Evolutionary conservation across 2,329 filamentous ascomycete species (phyloP), one percentile per base, ranked within the genome.

Genomic region (Juglanconis sp.): DNA sequence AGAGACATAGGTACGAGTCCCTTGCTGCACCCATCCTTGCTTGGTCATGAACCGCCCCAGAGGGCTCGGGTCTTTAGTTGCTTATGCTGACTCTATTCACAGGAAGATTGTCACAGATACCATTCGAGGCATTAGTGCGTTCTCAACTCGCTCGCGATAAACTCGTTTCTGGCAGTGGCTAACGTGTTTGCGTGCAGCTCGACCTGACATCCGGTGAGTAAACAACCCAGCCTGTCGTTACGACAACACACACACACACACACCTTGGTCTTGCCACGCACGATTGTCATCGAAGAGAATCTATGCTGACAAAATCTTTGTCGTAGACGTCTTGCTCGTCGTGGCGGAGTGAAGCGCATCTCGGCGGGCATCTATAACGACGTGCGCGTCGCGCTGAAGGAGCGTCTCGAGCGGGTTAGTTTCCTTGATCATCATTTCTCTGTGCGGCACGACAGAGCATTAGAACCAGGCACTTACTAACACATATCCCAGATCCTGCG

Each of bases 291-390:
- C 53, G 6, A 17, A n/a, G 42, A 36, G n/a, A n/a, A 34, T 36
- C 10, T 13, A 17, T 47, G 49, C 53, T 62, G 31, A 62, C 38
- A 15, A 10, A 4, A 9, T 40, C 15, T 35, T 38, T 9, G 5
- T 47, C 7, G 3, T 60, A 87, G 89, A 65, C 87, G 90, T 46
- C 74, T 94, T 0, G 90, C 90, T 1, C 84, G 90, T 5, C 85
- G 90, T 6, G 90, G 90, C 1, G 90, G 90, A 0, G 87, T 94
- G 0, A 92, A 92, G 70, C 79, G 90, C 0, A 91, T 93, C 8
- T 87, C 86, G 0, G 81, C 70, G 0, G 65, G 50, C 0, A 87
- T 92, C 3, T 93, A 93, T 67, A 78, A 86, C 0, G 87, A 90
- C 0, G 71, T 80, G 0, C 77, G 90, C 0, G 17, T 4, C 0